A percentile compares a stretch with the other conserved stretches of the same genome.
Evolutionary conservation across 1,284 basidiomycete species (phyloP).

Genomic region (Malassezia yamatoensis): DNA sequence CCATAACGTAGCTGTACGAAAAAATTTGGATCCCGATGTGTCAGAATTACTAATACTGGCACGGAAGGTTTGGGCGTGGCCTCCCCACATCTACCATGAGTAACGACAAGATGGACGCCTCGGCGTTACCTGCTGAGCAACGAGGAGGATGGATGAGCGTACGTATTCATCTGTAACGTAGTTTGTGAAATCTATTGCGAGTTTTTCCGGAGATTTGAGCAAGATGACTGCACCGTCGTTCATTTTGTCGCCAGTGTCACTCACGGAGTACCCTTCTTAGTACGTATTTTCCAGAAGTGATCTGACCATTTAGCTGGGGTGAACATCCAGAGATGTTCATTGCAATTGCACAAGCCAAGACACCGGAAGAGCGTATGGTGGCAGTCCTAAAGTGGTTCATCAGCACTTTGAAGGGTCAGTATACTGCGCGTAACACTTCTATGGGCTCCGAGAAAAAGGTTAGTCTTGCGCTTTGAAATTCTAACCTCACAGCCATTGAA

Average conservation of each 20-base stretch:
- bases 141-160: slow-evolving; percentile 15
- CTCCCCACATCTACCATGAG: slow-evolving; percentile 1
- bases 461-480: slow-evolving; percentile 35
- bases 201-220: slow-evolving; percentile 67
- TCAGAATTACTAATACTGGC: slow-evolving; percentile 3
- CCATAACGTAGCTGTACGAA: slow-evolving; percentile 45
- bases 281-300: not conserved
- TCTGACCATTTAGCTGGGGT: slow-evolving; percentile 27
- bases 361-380: slow-evolving; percentile 46
- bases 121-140: slow-evolving; percentile 9
- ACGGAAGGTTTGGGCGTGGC: not conserved
- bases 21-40: not conserved
- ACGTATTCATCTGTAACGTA: slow-evolving; percentile 7
- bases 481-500: slow-evolving; percentile 62
- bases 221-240: slow-evolving; percentile 76
- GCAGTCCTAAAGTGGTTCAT: slow-evolving; percentile 47
- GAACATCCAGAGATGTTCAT: slow-evolving; percentile 43
- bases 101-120: not conserved
- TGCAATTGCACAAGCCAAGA: slow-evolving; percentile 30
- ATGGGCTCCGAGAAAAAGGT: slow-evolving; percentile 83
- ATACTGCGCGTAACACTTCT: slow-evolving; percentile 56
- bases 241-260: slow-evolving; percentile 50
- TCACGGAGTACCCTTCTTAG: slow-evolving; percentile 45
- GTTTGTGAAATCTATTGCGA: slow-evolving; percentile 44
- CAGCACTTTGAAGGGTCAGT: slow-evolving; percentile 78